Evolutionary conservation across 371 early-diverging fungal species (phyloP).

Genomic region (Lichtheimia ornata): DNA sequence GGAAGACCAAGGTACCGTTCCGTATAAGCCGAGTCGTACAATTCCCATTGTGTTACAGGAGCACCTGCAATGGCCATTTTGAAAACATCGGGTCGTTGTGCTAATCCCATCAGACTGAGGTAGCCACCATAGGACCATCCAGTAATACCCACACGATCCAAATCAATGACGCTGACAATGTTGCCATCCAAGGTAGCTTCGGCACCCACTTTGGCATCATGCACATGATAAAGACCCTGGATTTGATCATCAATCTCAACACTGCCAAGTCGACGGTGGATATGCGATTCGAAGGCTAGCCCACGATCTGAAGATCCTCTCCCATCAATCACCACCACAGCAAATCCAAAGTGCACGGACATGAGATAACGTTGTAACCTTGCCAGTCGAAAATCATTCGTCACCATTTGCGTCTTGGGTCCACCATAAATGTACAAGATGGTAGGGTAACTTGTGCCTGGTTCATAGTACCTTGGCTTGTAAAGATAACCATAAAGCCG

Average conservation of each 20-base stretch:
- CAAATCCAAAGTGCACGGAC: slow-evolving; percentile 66
- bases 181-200: slow-evolving; percentile 19
- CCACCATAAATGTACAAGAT: slow-evolving; percentile 67
- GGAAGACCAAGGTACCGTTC: slow-evolving; percentile 79
- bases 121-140: slow-evolving; percentile 84
- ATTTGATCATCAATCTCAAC: slow-evolving; percentile 77
- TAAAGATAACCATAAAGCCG: slow-evolving; percentile 66
- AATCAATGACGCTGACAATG: slow-evolving; percentile 50
- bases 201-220: slow-evolving; percentile 49
- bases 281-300: slow-evolving; percentile 60
- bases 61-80: slow-evolving; percentile 78
- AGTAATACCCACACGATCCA: slow-evolving; percentile 63
- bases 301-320: slow-evolving; percentile 78
- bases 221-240: slow-evolving; percentile 60
- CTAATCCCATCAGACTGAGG: slow-evolving; percentile 70
- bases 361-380: slow-evolving; percentile 64
- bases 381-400: slow-evolving; percentile 73
- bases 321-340: slow-evolving; percentile 75
- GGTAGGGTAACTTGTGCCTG: slow-evolving; percentile 57
- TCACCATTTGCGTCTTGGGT: slow-evolving; percentile 67
- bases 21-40: slow-evolving; percentile 80
- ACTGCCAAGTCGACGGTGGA: slow-evolving; percentile 57
- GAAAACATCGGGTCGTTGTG: slow-evolving; percentile 64
- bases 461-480: slow-evolving; percentile 54
- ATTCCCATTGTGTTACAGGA: slow-evolving; percentile 75